Evolutionary conservation across 192 early-diverging fungal species (phyloP).

Genomic region (Coemansia sp.): DNA sequence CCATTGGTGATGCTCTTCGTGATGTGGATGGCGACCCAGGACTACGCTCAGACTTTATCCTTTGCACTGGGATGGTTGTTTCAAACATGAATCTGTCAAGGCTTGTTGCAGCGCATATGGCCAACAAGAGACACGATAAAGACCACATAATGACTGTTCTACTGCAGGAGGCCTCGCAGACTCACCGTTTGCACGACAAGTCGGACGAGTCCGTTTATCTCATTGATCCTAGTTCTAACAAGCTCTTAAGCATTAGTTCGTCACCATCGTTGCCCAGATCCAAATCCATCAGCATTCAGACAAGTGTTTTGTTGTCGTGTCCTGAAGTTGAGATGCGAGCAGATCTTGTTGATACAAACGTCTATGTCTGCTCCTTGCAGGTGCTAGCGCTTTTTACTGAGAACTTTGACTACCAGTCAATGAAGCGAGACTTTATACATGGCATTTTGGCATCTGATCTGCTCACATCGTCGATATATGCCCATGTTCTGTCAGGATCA

Average conservation of each 20-base stretch:
- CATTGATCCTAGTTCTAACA: slow-evolving; percentile 70
- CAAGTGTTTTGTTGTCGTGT: slow-evolving; percentile 38
- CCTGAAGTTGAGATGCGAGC: slow-evolving; percentile 79
- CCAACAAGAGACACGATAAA: slow-evolving; percentile 70
- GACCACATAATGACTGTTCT: slow-evolving; percentile 95
- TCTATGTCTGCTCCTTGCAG: slow-evolving; percentile 92
- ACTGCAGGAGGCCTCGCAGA: slow-evolving; percentile 67
- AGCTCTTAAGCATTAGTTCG: slow-evolving; percentile 82
- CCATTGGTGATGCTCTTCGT: slow-evolving; percentile 90
- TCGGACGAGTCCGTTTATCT: slow-evolving; percentile 71
- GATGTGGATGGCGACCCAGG: slow-evolving; percentile 81
- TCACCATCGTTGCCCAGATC: slow-evolving; percentile 41
- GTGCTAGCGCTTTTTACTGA: slow-evolving; percentile 91
- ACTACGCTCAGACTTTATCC: slow-evolving; percentile 86
- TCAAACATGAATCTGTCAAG: slow-evolving; percentile 82
- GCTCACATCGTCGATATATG: slow-evolving; percentile 82
- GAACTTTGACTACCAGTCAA: slow-evolving; percentile 96
- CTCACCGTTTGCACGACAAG: slow-evolving; percentile 67
- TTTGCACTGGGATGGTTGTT: slow-evolving; percentile 86
- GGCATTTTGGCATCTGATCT: slow-evolving; percentile 89
- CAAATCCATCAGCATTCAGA: slow-evolving; percentile 48
- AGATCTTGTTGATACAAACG: slow-evolving; percentile 89
- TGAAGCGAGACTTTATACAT: slow-evolving; percentile 85
- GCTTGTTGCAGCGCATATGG: slow-evolving; percentile 77
- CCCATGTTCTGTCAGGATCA: slow-evolving; percentile 64